Percentiles rank a stretch among this genome's conserved stretches.
Conservation (phyloP, 257 asterid species). For the Solanum piurae region DNA sequence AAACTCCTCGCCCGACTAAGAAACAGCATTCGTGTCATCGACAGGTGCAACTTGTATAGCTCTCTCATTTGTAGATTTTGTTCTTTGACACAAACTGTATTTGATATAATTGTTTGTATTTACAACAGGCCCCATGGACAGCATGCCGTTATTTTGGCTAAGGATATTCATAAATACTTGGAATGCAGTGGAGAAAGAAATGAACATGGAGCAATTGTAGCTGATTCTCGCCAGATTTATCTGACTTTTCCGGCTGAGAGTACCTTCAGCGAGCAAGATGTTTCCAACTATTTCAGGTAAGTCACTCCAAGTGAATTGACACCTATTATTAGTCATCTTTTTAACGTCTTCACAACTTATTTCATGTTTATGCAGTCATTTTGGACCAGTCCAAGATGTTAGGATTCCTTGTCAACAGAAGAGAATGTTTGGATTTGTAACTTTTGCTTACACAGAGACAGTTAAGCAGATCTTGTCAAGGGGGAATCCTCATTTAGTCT, state of each 20-base stretch:
- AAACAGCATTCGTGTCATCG: constrained; percentile 53
- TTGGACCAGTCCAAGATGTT: constrained; percentile 84
- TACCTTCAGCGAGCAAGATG: constrained; percentile 68
- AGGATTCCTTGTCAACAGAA: constrained; percentile 84
- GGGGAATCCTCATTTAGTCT: constrained; percentile 83
- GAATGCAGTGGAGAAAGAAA: constrained; percentile 50
- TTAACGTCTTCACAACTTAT: background rate
- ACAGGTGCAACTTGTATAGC: constrained; percentile 33
- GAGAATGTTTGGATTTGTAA: constrained; percentile 88
- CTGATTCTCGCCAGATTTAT: constrained; percentile 70
- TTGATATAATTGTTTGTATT: background rate
- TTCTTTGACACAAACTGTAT: background rate
- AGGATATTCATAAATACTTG: constrained; percentile 58
- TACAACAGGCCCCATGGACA: constrained; percentile 82
- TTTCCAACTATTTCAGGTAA: constrained; percentile 61
- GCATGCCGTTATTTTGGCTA: constrained; percentile 65
- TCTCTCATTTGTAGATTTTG: background rate
- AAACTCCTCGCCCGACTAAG: constrained; percentile 71
- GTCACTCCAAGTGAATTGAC: background rate
- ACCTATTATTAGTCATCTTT: background rate
- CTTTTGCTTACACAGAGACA: constrained; percentile 55
- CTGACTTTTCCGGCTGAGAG: constrained; percentile 85
- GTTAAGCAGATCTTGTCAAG: constrained; percentile 54
- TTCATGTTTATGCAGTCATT: constrained; percentile 28
- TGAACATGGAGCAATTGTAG: constrained; percentile 63